Evolutionary conservation across 768 basidiomycete genomes (phyloP).

Genomic region (Coprinopsis strossmayeri): DNA sequence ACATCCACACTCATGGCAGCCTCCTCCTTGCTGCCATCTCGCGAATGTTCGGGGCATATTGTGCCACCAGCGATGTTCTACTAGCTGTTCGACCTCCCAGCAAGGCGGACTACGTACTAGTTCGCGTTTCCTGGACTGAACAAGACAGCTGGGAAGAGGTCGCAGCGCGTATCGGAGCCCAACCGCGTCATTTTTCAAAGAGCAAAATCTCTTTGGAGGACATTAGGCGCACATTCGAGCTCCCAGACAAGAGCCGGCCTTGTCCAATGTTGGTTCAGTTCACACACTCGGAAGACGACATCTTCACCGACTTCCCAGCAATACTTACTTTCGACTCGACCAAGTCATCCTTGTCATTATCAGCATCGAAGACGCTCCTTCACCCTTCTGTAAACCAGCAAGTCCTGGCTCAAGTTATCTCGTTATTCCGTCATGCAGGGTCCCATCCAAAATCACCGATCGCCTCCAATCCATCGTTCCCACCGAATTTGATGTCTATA

Average conservation of each 20-base stretch:
- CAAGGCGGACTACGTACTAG: conserved; percentile 8
- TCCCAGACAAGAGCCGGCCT: conserved; percentile 20
- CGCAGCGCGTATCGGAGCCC: conserved; percentile 6
- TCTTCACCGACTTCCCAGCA: conserved; percentile 15
- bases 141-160: conserved; percentile 18
- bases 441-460: conserved; percentile 11
- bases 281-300: conserved; percentile 7
- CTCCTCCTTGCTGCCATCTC: conserved; percentile 19
- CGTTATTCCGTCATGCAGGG: conserved; percentile 15
- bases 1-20: conserved; percentile 1
- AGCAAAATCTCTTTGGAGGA: conserved; percentile 7
- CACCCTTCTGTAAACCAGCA: conserved; percentile 22
- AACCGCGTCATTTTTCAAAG: conserved; percentile 1
- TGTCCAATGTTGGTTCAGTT: conserved; percentile 20
- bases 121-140: conserved; percentile 21
- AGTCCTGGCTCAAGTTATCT: conserved; percentile 20
- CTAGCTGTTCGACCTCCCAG: conserved; percentile 16
- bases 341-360: conserved; percentile 11
- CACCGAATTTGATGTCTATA: conserved; percentile 19
- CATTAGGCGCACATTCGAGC: conserved; percentile 17
- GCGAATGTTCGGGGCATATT: conserved; percentile 24
- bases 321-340: conserved; percentile 14
- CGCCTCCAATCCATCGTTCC: conserved; percentile 11
- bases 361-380: conserved; percentile 12
- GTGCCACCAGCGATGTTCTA: conserved; percentile 22